Conservation (phyloP, 345 rosid species). For the Melastoma malabathricum region DNA sequence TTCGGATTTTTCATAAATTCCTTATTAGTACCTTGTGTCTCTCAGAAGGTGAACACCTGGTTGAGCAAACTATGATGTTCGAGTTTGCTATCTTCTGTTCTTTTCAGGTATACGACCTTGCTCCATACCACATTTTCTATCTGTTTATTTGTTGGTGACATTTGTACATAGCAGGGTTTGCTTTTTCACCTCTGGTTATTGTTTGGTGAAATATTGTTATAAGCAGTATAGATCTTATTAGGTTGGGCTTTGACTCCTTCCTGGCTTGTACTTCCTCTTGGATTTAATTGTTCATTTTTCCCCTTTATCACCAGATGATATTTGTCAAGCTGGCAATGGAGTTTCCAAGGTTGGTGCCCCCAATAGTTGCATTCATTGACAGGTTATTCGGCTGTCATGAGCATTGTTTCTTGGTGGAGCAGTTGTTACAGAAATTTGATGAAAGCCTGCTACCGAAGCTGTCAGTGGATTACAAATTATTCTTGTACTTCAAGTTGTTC, state of each 20-base stretch:
- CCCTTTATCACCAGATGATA: constrained; percentile 39
- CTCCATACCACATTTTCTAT: neutral
- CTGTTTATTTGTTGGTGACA: neutral
- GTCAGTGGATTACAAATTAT: constrained; percentile 33
- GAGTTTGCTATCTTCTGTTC: constrained; percentile 43
- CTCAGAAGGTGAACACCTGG: constrained; percentile 36
- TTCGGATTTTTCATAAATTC: constrained; percentile 76
- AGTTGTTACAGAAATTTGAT: constrained; percentile 64
- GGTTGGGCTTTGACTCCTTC: neutral
- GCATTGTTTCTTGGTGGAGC: constrained; percentile 73
- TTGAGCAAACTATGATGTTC: constrained; percentile 34
- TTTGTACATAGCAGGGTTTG: no score
- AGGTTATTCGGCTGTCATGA: constrained; percentile 60
- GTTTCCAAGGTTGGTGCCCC: constrained; percentile 59
- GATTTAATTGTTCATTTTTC: constrained; percentile 10
- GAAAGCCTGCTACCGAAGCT: constrained; percentile 58
- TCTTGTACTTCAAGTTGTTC: constrained; percentile 63
- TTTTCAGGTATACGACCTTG: constrained; percentile 42
- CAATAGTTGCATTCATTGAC: constrained; percentile 48
- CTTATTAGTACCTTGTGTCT: constrained; percentile 66
- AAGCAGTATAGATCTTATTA: no score
- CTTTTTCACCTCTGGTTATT: no score
- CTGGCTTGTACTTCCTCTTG: neutral
- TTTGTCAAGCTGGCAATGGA: constrained; percentile 60
- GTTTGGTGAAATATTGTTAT: no score